Base-by-base conservation (phyloP, 2,329 filamentous ascomycete species). In the Penicillium verrucosum region DNA sequence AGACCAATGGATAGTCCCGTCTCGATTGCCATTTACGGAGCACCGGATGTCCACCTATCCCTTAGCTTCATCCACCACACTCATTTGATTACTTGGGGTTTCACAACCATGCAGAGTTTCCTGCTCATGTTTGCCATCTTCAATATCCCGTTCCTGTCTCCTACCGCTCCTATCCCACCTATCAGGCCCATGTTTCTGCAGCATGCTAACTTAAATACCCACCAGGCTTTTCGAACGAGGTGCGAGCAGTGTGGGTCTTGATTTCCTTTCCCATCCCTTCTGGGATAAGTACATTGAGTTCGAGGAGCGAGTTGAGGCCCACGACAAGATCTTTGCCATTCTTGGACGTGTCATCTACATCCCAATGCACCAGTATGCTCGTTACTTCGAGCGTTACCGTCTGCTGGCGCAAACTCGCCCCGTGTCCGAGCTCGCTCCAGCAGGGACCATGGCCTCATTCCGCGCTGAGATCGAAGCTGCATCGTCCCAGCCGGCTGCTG, bases 241-340 rank as follows among this genome's bases (percentile, higher is more conserved):
- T 60, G 89, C 91, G 29, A 83, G 83, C 30, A 88, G 85, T 67
- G 92, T 96, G 40, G 94, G 94, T 16, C 82, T 97, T 18, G 94
- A 99, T 75, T 99, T 96, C 71, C 82, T 96, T 30, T 89, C 92
- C 2, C 92, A 97, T 71, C 92, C 92, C 1, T 97, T 99, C 78
- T 99, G 94, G 94, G 94, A 99, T 75, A 97, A 96, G 77, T 99
- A 96, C 70, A 85, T 99, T 62, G 94, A 97, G 72, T 97, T 95
- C 68, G 94, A 97, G 73, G 92, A 97, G 72, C 89, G 92, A 1
- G 81, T 93, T 60, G 92, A 96, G 68, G 86, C 89, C 0, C 85
- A 88, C 14, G 90, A 95, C 61, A 90, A 86, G 68, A 90, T 97
- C 53, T 96, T 95, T 66, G 85, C 85, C 40, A 90, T 99, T 54